A percentile compares a stretch with the other conserved stretches of the same genome.
phyloP scores from a whole-genome alignment of 768 basidiomycete genomes.

The Tricholoma matsutake region DNA sequence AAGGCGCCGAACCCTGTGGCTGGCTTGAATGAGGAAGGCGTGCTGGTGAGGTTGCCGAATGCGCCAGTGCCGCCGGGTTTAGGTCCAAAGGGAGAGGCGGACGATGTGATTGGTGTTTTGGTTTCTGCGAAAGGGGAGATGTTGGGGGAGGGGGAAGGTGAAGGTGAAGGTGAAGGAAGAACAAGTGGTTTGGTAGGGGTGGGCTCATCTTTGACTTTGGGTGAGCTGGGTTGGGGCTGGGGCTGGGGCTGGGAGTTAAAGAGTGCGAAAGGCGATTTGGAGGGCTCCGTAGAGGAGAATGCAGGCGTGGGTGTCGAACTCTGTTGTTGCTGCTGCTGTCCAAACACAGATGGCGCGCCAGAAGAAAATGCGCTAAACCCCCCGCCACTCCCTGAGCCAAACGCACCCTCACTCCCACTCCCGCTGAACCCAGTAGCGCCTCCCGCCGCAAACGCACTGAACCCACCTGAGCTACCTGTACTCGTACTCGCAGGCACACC shows the following conservation, averaged over 20 bases:
- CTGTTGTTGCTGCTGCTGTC: not conserved
- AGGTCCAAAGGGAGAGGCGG: slow-evolving; percentile 17
- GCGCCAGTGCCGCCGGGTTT: slow-evolving; percentile 23
- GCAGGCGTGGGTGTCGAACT: not conserved
- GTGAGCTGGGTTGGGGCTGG: not conserved
- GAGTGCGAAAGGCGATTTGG: not conserved
- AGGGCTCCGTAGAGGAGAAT: not conserved
- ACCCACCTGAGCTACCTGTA: slow-evolving; percentile 26
- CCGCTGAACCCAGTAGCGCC: slow-evolving; percentile 10
- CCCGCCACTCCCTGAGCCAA: not conserved
- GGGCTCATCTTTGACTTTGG: not conserved
- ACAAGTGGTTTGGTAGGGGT: not conserved
- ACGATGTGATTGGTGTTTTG: slow-evolving; percentile 21
- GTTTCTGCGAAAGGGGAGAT: not conserved
- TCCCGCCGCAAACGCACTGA: slow-evolving; percentile 27
- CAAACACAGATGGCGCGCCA: not conserved
- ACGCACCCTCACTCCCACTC: not conserved
- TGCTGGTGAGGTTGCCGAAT: slow-evolving; percentile 37
- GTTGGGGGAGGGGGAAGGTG: not conserved
- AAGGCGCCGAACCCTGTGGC: slow-evolving; percentile 48
- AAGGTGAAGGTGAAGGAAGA: not conserved
- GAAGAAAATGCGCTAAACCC: slow-evolving; percentile 1
- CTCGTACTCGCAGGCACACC: slow-evolving; percentile 13
- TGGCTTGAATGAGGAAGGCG: slow-evolving; percentile 39
- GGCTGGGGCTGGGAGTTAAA: too few relatives aligned